These are phyloP conservation scores for Sextonia rubra DNA, from an alignment of 164 flowering plant species.

Conservation along the genomic window DNA sequence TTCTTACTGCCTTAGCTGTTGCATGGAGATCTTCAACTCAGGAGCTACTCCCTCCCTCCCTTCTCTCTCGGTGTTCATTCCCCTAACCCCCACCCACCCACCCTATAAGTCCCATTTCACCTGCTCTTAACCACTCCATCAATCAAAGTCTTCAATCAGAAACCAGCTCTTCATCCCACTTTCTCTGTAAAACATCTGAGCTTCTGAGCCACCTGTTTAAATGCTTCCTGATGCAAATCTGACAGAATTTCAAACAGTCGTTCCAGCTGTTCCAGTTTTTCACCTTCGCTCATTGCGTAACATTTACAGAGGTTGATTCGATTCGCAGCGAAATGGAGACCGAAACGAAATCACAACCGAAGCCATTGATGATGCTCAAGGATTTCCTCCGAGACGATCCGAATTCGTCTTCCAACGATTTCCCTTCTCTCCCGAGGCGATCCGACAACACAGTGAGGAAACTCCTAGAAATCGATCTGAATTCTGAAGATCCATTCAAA, in stretches of 20 bases:
- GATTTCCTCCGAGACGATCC: constrained; percentile 61
- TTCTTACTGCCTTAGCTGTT: background rate
- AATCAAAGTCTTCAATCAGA: background rate
- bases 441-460: constrained; percentile 39
- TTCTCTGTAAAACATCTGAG: constrained; percentile 1
- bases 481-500: constrained; percentile 12
- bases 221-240: background rate
- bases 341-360: background rate
- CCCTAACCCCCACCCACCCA: constrained; percentile 3
- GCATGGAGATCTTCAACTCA: constrained; percentile 30
- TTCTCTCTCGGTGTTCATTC: constrained; percentile 11
- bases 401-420: constrained; percentile 66
- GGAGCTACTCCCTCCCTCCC: constrained; percentile 19
- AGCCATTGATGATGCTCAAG: constrained; percentile 50
- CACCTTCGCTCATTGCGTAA: background rate
- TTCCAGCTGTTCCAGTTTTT: background rate
- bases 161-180: background rate
- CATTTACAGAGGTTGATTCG: background rate
- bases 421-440: constrained; percentile 52
- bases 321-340: background rate
- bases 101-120: constrained; percentile 8
- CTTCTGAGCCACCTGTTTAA: background rate
- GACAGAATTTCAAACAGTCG: background rate
- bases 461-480: constrained; percentile 47
- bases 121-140: background rate